These are phyloP conservation scores for Amanita pallidorosea DNA, from an alignment of 768 basidiomycete species.

Conservation along the genomic window DNA sequence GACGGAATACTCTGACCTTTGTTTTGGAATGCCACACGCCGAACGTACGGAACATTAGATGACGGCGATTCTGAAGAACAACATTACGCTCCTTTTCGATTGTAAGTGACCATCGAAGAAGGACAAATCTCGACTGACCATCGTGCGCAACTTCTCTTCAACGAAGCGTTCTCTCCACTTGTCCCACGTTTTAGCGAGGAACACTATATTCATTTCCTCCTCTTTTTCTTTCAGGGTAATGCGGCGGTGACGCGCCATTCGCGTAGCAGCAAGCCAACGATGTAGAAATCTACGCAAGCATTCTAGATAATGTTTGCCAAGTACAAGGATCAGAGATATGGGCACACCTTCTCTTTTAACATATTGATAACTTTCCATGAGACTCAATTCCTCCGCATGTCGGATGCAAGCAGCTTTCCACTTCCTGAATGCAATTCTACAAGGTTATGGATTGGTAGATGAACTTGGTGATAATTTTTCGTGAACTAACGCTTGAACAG, in stretches of 20 bases:
- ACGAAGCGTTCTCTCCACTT: conserved; percentile 69
- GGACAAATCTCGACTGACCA: conserved; percentile 30
- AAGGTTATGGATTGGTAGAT: not conserved
- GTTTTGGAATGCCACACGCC: conserved; percentile 69
- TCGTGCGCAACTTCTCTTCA: conserved; percentile 51
- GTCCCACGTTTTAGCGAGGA: conserved; percentile 56
- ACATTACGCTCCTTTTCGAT: conserved; percentile 48
- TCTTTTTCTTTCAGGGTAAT: conserved; percentile 49
- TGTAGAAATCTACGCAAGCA: conserved; percentile 55
- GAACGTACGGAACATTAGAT: conserved; percentile 57
- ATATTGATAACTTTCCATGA: conserved; percentile 79
- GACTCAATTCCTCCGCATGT: conserved; percentile 59
- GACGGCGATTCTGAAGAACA: conserved; percentile 45
- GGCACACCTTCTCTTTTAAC: conserved; percentile 67
- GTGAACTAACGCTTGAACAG: conserved; percentile 20
- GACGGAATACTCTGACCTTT: conserved; percentile 29
- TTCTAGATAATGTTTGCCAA: conserved; percentile 30
- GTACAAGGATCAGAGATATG: not conserved
- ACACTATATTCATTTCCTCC: conserved; percentile 43
- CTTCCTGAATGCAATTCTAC: conserved; percentile 49
- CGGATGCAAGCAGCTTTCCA: conserved; percentile 56
- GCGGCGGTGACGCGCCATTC: conserved; percentile 38
- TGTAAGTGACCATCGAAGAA: not conserved
- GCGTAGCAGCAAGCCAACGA: conserved; percentile 56
- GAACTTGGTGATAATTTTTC: not conserved